Evolutionary conservation across 495 filamentous ascomycete genomes (phyloP).

Genomic region (Penicillium argentinense): DNA sequence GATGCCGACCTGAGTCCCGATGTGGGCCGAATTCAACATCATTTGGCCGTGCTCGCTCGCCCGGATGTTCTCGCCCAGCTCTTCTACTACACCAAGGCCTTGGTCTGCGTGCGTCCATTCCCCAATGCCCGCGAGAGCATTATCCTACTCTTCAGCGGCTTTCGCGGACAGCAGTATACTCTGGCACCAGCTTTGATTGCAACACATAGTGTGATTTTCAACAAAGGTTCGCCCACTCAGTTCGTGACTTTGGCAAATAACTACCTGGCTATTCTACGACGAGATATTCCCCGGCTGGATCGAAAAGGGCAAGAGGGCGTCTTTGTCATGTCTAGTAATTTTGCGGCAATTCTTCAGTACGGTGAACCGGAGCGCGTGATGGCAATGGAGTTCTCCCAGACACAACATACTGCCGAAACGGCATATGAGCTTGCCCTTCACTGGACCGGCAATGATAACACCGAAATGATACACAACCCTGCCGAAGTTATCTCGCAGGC

Average conservation of each 20-base stretch:
- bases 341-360: constrained; percentile 59
- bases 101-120: constrained; percentile 54
- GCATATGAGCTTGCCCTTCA: constrained; percentile 20
- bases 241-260: constrained; percentile 47
- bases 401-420: constrained; percentile 32
- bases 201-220: constrained; percentile 67
- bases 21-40: constrained; percentile 78
- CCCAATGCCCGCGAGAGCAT: constrained; percentile 66
- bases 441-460: constrained; percentile 10
- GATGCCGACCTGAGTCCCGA: constrained; percentile 69
- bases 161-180: constrained; percentile 38
- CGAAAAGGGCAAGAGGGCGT: constrained; percentile 62
- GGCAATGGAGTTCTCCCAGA: constrained; percentile 37
- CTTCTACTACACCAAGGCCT: constrained; percentile 64
- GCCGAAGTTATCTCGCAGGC: background rate
- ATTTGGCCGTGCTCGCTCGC: constrained; percentile 76
- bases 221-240: constrained; percentile 42
- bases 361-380: constrained; percentile 51
- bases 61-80: constrained; percentile 74
- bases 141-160: constrained; percentile 66
- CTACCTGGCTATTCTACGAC: constrained; percentile 55
- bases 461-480: background rate
- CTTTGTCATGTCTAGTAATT: constrained; percentile 50
- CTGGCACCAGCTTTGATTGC: constrained; percentile 57
- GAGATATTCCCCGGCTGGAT: constrained; percentile 57